These are phyloP conservation scores for Sanghuangporus weigelae DNA, from an alignment of 1,284 basidiomycete genomes.

Conservation along the genomic window DNA sequence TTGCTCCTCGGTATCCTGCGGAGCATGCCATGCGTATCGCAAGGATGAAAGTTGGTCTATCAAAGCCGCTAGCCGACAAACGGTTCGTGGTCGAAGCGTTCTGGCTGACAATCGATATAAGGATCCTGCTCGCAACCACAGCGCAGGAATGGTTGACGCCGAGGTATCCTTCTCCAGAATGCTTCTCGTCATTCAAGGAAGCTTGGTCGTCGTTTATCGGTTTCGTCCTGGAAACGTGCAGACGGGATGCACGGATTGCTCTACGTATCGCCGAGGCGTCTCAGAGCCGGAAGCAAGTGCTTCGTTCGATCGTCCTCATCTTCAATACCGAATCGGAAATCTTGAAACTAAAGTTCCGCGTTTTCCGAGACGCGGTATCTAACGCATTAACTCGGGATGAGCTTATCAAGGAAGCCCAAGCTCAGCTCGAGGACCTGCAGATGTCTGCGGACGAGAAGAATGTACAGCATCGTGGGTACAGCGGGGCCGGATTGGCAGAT, in stretches of 20 bases:
- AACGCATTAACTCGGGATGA: slow-evolving; percentile 18
- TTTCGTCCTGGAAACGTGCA: slow-evolving; percentile 39
- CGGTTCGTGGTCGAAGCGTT: slow-evolving; percentile 53
- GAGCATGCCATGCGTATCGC: slow-evolving; percentile 45
- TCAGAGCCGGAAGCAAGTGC: slow-evolving; percentile 33
- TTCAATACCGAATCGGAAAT: slow-evolving; percentile 37
- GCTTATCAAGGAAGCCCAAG: slow-evolving; percentile 19
- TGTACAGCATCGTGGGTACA: background rate
- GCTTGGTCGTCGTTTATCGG: slow-evolving; percentile 35
- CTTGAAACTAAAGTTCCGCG: slow-evolving; percentile 33
- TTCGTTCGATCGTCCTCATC: slow-evolving; percentile 32
- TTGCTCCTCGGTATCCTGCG: slow-evolving; percentile 34
- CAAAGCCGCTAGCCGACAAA: slow-evolving; percentile 46
- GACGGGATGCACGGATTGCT: slow-evolving; percentile 37
- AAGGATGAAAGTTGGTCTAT: slow-evolving; percentile 44
- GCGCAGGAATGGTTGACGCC: slow-evolving; percentile 27
- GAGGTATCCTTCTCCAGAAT: slow-evolving; percentile 9
- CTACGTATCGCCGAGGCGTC: slow-evolving; percentile 31
- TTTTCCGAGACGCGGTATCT: slow-evolving; percentile 22
- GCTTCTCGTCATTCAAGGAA: slow-evolving; percentile 16
- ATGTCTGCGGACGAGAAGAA: slow-evolving; percentile 26
- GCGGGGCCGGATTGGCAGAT: background rate
- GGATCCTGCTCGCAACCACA: slow-evolving; percentile 37
- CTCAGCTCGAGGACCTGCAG: slow-evolving; percentile 31
- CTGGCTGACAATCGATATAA: slow-evolving; percentile 40